Evolutionary conservation across 768 basidiomycete species (phyloP), one percentile per base, ranked within the genome.

Genomic region (Phylloporus sp.): DNA sequence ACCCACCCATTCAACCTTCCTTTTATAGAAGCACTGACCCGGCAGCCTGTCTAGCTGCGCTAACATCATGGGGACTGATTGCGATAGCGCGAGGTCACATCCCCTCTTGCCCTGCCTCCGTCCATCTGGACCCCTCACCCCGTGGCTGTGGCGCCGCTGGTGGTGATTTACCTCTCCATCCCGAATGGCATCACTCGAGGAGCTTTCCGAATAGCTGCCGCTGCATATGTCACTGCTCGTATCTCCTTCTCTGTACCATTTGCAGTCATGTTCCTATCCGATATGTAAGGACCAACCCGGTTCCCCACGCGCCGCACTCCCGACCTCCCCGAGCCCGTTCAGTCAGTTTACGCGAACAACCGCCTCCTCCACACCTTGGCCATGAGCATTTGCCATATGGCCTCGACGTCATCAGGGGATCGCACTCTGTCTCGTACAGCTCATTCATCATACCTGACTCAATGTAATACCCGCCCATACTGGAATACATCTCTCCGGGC

Each of bases 1-100:
- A n/a, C 27, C 24, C 45, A 34, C 28, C 35, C 43, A 27, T 70
- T 68, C 56, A 66, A 62, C 62, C 6, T 68, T 50, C 67, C 66
- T 39, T 29, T 54, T 64, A 20, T 53, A 59, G 67, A 28, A 68
- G 7, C 1, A 50, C 13, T 6, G 64, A 55, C 56, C 68, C 67
- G 38, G 20, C 50, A 28, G 50, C 48, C 50, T 34, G 64, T 65
- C 51, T 10, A 6, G n/a, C 35, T 16, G 39, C 39, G 13, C 22
- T 23, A 15, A 24, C 39, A 15, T 16, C 7, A 12, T 29, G 6
- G 22, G 4, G 16, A 42, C 26, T 23, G 41, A 42, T 42, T n/a
- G 41, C 41, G 41, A 42, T 42, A 15, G 24, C 41, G 26, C 41
- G 10, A 42, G 13, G 22, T 6, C 5, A 10, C 24, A 40, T 18